Conservation (phyloP, 1,284 basidiomycete genomes). For the Meripilus lineatus region DNA sequence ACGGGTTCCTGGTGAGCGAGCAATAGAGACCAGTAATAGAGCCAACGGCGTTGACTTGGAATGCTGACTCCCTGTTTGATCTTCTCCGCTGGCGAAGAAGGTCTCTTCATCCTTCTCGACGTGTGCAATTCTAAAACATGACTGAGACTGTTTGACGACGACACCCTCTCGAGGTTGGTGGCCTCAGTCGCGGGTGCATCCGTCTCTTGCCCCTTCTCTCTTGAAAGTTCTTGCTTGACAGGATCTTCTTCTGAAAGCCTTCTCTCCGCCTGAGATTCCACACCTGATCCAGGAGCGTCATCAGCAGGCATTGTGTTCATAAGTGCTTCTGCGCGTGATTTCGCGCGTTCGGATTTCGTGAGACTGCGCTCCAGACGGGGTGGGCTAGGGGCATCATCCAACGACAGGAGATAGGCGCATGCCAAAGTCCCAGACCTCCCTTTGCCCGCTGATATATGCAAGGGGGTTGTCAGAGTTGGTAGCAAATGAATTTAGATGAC, state of each 20-base stretch:
- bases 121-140: slow-evolving; percentile 65
- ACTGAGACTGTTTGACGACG: slow-evolving; percentile 37
- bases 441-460: slow-evolving; percentile 55
- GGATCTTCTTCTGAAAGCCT: slow-evolving; percentile 28
- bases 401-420: slow-evolving; percentile 73
- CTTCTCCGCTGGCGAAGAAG: slow-evolving; percentile 37
- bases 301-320: slow-evolving; percentile 45
- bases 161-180: neutral
- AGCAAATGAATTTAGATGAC: neutral
- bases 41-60: slow-evolving; percentile 68
- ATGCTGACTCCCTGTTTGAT: slow-evolving; percentile 67
- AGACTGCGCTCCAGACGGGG: slow-evolving; percentile 46
- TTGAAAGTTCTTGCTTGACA: slow-evolving; percentile 16
- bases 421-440: slow-evolving; percentile 81
- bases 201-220: neutral
- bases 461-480: slow-evolving; percentile 1
- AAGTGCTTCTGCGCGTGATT: slow-evolving; percentile 43
- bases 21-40: slow-evolving; percentile 70
- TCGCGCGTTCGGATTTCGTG: slow-evolving; percentile 25
- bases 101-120: slow-evolving; percentile 60
- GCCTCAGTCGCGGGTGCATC: neutral
- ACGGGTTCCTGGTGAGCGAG: slow-evolving; percentile 49
- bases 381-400: slow-evolving; percentile 41
- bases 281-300: slow-evolving; percentile 16
- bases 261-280: no score